A percentile compares a stretch with the other conserved stretches of the same genome.
Conservation (phyloP, 441 rosid species). For the Eruca vesicaria region DNA sequence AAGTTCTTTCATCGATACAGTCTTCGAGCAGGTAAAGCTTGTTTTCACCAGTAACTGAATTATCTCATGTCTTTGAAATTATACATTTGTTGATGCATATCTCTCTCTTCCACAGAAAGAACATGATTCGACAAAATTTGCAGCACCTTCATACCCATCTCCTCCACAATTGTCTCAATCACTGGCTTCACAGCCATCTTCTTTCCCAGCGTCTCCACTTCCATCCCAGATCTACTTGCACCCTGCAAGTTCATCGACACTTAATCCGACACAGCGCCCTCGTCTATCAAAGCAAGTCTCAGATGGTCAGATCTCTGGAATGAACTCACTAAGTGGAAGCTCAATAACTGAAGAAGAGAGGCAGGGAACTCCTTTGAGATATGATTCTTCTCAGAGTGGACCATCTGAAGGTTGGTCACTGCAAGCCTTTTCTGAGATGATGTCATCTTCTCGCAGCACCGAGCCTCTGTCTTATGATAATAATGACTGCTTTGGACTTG, state of each 20-base stretch:
- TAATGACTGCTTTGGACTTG: slow-evolving; percentile 48
- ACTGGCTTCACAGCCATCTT: slow-evolving; percentile 70
- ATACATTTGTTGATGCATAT: slow-evolving; percentile 12
- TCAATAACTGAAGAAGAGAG: slow-evolving; percentile 62
- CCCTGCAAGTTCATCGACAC: slow-evolving; percentile 46
- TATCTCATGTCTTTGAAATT: slow-evolving; percentile 7
- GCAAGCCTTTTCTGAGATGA: slow-evolving; percentile 79
- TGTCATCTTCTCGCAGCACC: slow-evolving; percentile 60
- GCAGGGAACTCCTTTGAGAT: slow-evolving; percentile 32
- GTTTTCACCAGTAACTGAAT: slow-evolving; percentile 10
- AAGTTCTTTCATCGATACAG: slow-evolving; percentile 56
- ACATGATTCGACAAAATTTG: slow-evolving; percentile 50
- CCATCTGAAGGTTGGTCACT: slow-evolving; percentile 89
- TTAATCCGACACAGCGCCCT: slow-evolving; percentile 46
- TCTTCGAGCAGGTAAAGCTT: slow-evolving; percentile 64
- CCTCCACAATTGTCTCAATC: slow-evolving; percentile 55
- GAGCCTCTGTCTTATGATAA: slow-evolving; percentile 67
- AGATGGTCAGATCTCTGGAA: slow-evolving; percentile 44
- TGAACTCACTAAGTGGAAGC: slow-evolving; percentile 51
- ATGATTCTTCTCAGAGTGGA: slow-evolving; percentile 53
- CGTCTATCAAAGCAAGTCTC: slow-evolving; percentile 46
- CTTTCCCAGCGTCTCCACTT: slow-evolving; percentile 49
- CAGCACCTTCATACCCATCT: slow-evolving; percentile 45
- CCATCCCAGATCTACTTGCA: slow-evolving; percentile 53
- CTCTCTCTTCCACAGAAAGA: slow-evolving; percentile 42